Percentiles rank a stretch among this genome's conserved stretches.
Conservation (phyloP, 176 grass and related monocot genomes). For the Tillandsia fasciculata region DNA sequence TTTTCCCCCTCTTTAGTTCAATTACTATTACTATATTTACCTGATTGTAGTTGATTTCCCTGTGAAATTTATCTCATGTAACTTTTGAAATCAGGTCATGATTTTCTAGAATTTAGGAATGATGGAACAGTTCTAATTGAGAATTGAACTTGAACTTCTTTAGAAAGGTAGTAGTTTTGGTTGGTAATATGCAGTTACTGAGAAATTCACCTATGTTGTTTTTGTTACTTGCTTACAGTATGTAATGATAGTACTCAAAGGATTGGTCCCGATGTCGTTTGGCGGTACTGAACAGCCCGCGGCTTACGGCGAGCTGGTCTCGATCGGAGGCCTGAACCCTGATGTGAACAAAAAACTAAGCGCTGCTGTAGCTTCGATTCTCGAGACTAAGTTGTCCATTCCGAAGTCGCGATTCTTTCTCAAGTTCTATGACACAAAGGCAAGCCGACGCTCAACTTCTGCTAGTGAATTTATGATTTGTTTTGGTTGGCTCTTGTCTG, state of each 20-base stretch:
- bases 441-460: constrained; percentile 5
- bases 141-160: background rate
- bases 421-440: constrained; percentile 49
- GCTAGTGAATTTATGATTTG: background rate
- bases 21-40: no score
- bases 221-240: constrained; percentile 19
- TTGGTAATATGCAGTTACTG: background rate
- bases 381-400: constrained; percentile 37
- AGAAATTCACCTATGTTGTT: background rate
- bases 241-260: constrained; percentile 45
- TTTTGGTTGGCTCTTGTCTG: background rate
- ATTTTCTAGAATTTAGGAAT: background rate
- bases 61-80: background rate
- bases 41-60: background rate
- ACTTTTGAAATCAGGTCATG: background rate
- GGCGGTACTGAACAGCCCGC: constrained; percentile 35
- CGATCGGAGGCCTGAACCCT: constrained; percentile 31
- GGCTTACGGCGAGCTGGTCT: constrained; percentile 40
- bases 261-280: constrained; percentile 36
- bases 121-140: no score
- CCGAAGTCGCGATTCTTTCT: constrained; percentile 34
- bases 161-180: background rate
- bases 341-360: constrained; percentile 40
- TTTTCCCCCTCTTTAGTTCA: no score
- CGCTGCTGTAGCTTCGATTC: constrained; percentile 26